A percentile compares a stretch with the other conserved stretches of the same genome.
Conservation (phyloP, 2,329 filamentous ascomycete genomes). For the Orbilia quercus region DNA sequence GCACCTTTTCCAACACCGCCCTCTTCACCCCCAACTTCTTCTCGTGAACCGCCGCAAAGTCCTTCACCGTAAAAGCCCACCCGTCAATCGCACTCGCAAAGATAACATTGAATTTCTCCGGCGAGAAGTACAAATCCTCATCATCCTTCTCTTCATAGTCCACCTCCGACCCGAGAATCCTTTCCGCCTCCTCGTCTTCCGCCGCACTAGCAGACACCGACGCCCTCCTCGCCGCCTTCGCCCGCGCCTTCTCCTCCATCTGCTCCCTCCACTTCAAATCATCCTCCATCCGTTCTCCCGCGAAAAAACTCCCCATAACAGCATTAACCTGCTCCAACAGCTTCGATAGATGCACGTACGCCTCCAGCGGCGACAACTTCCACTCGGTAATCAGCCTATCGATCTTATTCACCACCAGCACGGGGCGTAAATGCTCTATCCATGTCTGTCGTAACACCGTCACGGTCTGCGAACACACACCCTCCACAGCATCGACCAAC, state of each 20-base stretch:
- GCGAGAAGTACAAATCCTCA: constrained; percentile 96
- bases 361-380: constrained; percentile 90
- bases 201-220: constrained; percentile 59
- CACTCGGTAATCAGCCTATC: constrained; percentile 93
- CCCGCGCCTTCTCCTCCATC: constrained; percentile 86
- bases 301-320: constrained; percentile 95
- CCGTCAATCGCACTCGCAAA: constrained; percentile 97
- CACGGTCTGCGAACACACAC: constrained; percentile 97
- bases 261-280: constrained; percentile 94
- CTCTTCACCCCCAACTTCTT: constrained; percentile 97
- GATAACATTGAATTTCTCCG: constrained; percentile 98
- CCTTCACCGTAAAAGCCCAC: constrained; percentile 97
- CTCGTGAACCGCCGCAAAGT: constrained; percentile 93
- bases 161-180: constrained; percentile 65
- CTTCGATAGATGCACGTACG: constrained; percentile 87
- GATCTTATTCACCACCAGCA: constrained; percentile 98
- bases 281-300: constrained; percentile 98
- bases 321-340: constrained; percentile 96
- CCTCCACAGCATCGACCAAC: constrained; percentile 94
- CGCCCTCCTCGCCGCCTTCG: constrained; percentile 60
- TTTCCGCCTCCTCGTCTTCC: constrained; percentile 71
- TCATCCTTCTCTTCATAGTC: constrained; percentile 91
- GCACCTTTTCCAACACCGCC: constrained; percentile 84
- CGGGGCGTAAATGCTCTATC: constrained; percentile 92
- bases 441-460: constrained; percentile 94